These are phyloP conservation scores for Penicillium diatomitis DNA, from an alignment of 495 filamentous ascomycete genomes.

Conservation along the genomic window DNA sequence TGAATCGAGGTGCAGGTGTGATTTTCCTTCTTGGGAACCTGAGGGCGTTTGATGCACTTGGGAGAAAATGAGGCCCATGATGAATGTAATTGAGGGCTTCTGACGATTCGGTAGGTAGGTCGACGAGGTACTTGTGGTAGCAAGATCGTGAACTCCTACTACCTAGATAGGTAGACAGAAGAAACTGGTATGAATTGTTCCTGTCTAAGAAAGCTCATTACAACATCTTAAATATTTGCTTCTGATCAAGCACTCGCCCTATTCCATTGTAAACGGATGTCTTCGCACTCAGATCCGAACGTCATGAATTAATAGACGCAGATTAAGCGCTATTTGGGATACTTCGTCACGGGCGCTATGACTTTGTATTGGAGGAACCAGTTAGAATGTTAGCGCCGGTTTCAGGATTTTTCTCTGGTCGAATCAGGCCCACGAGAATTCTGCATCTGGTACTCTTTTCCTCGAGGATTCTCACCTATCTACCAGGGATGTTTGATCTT, in stretches of 20 bases:
- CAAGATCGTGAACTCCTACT: not conserved
- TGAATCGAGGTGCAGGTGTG: no score
- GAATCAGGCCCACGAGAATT: not conserved
- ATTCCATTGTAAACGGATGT: no score
- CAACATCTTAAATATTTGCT: no score
- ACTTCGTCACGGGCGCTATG: slow-evolving; percentile 1
- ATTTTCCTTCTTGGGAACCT: no score
- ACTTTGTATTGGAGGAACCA: not conserved
- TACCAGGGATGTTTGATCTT: no score
- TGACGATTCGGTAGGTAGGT: no score
- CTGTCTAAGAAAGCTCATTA: no score
- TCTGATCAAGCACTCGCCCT: no score
- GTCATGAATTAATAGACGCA: not conserved
- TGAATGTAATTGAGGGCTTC: not conserved
- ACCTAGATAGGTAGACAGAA: not conserved
- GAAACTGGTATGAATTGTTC: not conserved
- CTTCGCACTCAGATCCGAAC: no score
- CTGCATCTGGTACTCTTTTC: no score
- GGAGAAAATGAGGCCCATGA: not conserved
- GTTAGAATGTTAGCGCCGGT: slow-evolving; percentile 1
- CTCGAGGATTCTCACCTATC: no score
- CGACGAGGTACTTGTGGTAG: not conserved
- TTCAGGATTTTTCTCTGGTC: not conserved
- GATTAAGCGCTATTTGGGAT: slow-evolving; percentile 1
- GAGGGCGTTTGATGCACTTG: not conserved